A percentile compares a stretch with the other conserved stretches of the same genome.
Evolutionary conservation across 2,329 filamentous ascomycete genomes (phyloP).

Genomic region (Talaromyces atroroseus): DNA sequence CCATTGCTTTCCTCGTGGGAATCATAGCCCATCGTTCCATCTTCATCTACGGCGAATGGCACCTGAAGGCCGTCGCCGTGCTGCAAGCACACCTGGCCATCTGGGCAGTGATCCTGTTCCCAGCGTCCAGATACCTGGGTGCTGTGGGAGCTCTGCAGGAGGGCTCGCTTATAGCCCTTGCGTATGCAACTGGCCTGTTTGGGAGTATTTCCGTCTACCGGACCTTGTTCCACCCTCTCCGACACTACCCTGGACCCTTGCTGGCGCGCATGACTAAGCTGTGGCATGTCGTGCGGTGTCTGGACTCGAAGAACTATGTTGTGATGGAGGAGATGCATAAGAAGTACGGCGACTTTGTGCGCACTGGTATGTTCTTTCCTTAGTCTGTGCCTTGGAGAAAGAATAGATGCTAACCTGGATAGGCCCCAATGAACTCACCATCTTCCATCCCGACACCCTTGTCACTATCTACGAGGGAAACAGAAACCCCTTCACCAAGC

Average conservation of each 20-base stretch:
- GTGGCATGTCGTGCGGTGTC: slow-evolving; percentile 11
- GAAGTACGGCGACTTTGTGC: slow-evolving; percentile 15
- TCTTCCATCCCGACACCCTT: background rate
- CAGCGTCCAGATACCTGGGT: background rate
- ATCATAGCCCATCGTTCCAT: background rate
- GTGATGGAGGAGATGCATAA: slow-evolving; percentile 11
- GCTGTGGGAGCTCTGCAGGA: background rate
- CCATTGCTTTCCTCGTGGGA: background rate
- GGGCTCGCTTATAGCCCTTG: background rate
- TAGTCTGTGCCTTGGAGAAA: background rate
- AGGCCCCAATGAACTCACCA: background rate
- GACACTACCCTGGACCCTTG: slow-evolving; percentile 16
- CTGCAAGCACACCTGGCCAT: background rate
- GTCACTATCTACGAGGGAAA: background rate
- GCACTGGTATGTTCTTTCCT: slow-evolving; percentile 6
- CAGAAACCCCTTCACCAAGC: background rate
- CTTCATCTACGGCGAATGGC: slow-evolving; percentile 1
- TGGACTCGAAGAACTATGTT: slow-evolving; percentile 1
- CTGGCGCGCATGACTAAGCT: slow-evolving; percentile 19
- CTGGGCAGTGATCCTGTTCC: background rate
- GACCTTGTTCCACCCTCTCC: background rate
- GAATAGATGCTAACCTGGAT: background rate
- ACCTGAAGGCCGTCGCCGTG: background rate
- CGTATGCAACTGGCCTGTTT: background rate
- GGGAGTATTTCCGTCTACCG: background rate